Conservation (phyloP, 805 yeast species). For the Lachancea sp. region DNA sequence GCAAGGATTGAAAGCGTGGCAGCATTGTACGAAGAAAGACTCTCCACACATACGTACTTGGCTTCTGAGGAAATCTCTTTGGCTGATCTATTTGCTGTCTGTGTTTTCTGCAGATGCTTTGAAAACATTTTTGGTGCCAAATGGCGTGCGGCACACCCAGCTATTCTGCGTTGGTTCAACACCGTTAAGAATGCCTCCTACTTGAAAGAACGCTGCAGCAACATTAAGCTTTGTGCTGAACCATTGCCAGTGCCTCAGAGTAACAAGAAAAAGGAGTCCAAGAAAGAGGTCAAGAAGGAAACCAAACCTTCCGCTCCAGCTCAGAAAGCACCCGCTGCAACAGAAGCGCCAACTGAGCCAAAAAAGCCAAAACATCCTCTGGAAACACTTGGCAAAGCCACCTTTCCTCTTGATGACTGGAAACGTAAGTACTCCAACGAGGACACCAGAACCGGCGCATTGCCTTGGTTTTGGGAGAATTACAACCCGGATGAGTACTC, state of each 20-base stretch:
- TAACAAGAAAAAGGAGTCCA: slow-evolving; percentile 49
- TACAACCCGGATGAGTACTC: slow-evolving; percentile 93
- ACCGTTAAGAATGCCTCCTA: slow-evolving; percentile 43
- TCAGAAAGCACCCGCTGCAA: slow-evolving; percentile 36
- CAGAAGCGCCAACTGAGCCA: slow-evolving; percentile 35
- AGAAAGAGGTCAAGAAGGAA: slow-evolving; percentile 24
- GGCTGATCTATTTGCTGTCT: slow-evolving; percentile 59
- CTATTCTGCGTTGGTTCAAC: slow-evolving; percentile 63
- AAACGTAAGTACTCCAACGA: slow-evolving; percentile 95
- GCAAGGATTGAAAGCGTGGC: slow-evolving; percentile 37
- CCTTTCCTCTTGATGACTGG: slow-evolving; percentile 81
- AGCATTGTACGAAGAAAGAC: slow-evolving; percentile 48
- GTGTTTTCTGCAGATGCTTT: slow-evolving; percentile 49
- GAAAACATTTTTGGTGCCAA: slow-evolving; percentile 52
- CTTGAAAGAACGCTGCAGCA: slow-evolving; percentile 43
- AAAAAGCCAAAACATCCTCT: slow-evolving; percentile 91
- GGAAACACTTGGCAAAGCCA: slow-evolving; percentile 68
- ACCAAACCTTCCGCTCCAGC: slow-evolving; percentile 30
- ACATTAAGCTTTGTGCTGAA: slow-evolving; percentile 54
- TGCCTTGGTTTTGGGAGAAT: slow-evolving; percentile 98
- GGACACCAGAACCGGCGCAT: slow-evolving; percentile 88
- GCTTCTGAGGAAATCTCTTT: slow-evolving; percentile 60
- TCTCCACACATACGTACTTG: slow-evolving; percentile 55
- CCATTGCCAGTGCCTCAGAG: slow-evolving; percentile 55
- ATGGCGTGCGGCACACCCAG: slow-evolving; percentile 60